Evolutionary conservation across 345 rosid species (phyloP).

Genomic region (Nephelium lappaceum): DNA sequence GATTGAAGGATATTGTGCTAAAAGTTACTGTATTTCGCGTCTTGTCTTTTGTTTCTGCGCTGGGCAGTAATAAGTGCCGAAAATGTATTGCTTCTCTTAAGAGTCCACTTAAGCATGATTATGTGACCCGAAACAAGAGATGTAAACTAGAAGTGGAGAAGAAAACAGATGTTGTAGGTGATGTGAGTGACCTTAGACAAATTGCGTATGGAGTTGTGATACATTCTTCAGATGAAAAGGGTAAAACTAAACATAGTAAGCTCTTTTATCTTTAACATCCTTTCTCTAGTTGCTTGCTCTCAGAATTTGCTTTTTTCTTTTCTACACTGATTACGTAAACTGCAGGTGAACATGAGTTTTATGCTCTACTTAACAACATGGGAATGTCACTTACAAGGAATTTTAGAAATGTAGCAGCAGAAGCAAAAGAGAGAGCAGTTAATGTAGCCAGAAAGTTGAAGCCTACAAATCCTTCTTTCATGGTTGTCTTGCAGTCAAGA

Average conservation of each 20-base stretch:
- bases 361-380: not conserved
- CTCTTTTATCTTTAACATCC: slow-evolving; percentile 2
- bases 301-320: not conserved
- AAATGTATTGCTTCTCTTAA: not conserved
- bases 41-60: not conserved
- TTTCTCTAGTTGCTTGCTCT: not conserved
- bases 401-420: slow-evolving; percentile 6
- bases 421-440: slow-evolving; percentile 34
- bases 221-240: too few relatives aligned
- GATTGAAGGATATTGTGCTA: slow-evolving; percentile 66
- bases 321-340: not conserved
- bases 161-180: too few relatives aligned
- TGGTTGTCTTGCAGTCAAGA: slow-evolving; percentile 32
- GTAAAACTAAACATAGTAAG: slow-evolving; percentile 24
- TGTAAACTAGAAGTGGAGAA: too few relatives aligned
- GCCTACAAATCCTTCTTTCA: slow-evolving; percentile 44
- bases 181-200: too few relatives aligned
- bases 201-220: too few relatives aligned
- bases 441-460: slow-evolving; percentile 33
- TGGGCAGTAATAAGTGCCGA: not conserved
- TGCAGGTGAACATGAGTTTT: not conserved
- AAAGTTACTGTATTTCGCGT: slow-evolving; percentile 80
- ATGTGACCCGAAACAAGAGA: too few relatives aligned
- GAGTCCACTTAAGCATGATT: not conserved
- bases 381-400: slow-evolving; percentile 17